Conservation (phyloP, 441 rosid species). For the Pelargonium australe region DNA sequence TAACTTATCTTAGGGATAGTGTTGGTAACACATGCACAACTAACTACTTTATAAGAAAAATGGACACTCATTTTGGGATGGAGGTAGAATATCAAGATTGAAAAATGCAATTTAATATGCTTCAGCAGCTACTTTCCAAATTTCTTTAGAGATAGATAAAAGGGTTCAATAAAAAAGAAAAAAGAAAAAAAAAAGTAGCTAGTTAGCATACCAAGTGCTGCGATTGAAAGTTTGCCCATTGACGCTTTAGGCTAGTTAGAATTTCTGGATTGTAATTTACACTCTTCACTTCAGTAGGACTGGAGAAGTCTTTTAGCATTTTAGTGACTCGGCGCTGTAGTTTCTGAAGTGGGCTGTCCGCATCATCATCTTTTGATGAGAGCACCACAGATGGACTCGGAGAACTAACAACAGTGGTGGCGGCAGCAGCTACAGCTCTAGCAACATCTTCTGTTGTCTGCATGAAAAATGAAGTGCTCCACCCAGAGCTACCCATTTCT, state of each 20-base stretch:
- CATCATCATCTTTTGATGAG: slow-evolving; percentile 56
- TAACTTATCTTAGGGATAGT: too few relatives aligned
- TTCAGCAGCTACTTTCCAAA: neutral
- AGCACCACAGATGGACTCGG: slow-evolving; percentile 78
- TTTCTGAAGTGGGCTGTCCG: slow-evolving; percentile 62
- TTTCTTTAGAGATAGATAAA: slow-evolving; percentile 6
- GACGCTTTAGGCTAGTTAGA: slow-evolving; percentile 92
- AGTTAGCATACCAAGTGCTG: slow-evolving; percentile 62
- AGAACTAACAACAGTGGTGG: slow-evolving; percentile 55
- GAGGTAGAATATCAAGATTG: too few relatives aligned
- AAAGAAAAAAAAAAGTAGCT: slow-evolving; percentile 2
- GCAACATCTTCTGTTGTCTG: slow-evolving; percentile 82
- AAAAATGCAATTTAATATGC: too few relatives aligned
- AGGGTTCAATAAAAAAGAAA: slow-evolving; percentile 2
- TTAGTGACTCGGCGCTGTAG: slow-evolving; percentile 58
- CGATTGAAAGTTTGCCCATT: slow-evolving; percentile 81
- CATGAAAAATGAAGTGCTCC: slow-evolving; percentile 68
- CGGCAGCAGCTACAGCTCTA: slow-evolving; percentile 63
- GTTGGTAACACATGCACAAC: too few relatives aligned
- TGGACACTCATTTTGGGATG: too few relatives aligned
- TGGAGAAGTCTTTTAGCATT: slow-evolving; percentile 64
- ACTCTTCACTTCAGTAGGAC: slow-evolving; percentile 51
- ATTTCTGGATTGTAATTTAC: slow-evolving; percentile 81
- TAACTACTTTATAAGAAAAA: too few relatives aligned
- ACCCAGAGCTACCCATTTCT: slow-evolving; percentile 71